Percentiles rank a stretch among this genome's conserved stretches.
These are phyloP conservation scores for Talaromyces atroroseus DNA, from an alignment of 2,329 filamentous ascomycete species.

Conservation along the genomic window DNA sequence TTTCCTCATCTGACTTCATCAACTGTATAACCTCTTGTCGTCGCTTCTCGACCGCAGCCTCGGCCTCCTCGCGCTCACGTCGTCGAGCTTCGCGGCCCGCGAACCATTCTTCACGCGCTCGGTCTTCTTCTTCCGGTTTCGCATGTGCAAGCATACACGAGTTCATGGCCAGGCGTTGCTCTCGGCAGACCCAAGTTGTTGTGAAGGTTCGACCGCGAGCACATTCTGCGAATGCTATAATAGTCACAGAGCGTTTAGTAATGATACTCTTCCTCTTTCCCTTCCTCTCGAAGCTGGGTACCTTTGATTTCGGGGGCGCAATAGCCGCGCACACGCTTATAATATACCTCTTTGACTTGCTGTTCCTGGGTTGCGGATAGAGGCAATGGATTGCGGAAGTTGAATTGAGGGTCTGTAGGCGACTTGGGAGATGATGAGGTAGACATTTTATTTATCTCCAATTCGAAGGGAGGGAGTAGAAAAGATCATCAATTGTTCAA, in stretches of 20 bases:
- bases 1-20: conserved; percentile 36
- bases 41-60: conserved; percentile 35
- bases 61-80: conserved; percentile 60
- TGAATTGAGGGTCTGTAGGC: conserved; percentile 23
- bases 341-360: conserved; percentile 74
- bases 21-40: conserved; percentile 37
- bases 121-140: conserved; percentile 77
- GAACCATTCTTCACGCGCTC: conserved; percentile 92
- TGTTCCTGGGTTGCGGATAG: conserved; percentile 75
- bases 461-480: background rate
- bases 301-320: conserved; percentile 77
- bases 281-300: conserved; percentile 28
- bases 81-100: conserved; percentile 65
- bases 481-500: background rate
- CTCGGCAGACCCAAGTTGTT: conserved; percentile 79
- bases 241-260: background rate
- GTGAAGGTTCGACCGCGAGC: conserved; percentile 79
- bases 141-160: conserved; percentile 84
- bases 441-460: conserved; percentile 12
- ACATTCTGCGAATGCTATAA: conserved; percentile 81
- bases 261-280: background rate
- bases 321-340: conserved; percentile 68
- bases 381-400: conserved; percentile 68
- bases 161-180: conserved; percentile 82
- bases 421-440: conserved; percentile 19